A percentile compares a stretch with the other conserved stretches of the same genome.
These are phyloP conservation scores for Kwoniella dendrophila DNA, from an alignment of 768 basidiomycete genomes.

Conservation along the genomic window DNA sequence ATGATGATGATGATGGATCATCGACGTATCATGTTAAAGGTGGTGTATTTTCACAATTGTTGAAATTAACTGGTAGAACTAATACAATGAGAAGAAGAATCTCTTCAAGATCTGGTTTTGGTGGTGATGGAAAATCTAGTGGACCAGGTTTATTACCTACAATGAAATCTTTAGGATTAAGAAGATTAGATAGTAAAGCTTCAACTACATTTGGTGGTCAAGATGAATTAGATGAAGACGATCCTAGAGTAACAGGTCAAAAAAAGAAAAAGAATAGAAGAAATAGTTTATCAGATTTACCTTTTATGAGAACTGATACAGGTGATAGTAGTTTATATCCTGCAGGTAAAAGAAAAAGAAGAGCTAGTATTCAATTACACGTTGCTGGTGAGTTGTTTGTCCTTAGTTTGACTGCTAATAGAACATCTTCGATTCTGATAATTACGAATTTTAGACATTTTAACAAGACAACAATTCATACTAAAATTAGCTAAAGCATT, in stretches of 20 bases:
- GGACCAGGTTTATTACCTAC: constrained; percentile 33
- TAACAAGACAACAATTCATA: constrained; percentile 80
- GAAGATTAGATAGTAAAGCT: constrained; percentile 19
- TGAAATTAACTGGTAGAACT: constrained; percentile 37
- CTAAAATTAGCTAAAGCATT: constrained; percentile 80
- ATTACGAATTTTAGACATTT: constrained; percentile 56
- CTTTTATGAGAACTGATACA: constrained; percentile 24
- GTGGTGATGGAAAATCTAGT: neutral
- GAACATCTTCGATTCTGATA: too few species aligned
- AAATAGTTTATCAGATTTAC: constrained; percentile 26
- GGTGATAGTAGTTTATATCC: constrained; percentile 7
- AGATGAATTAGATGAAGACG: constrained; percentile 66
- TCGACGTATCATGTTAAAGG: constrained; percentile 34
- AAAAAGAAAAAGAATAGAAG: constrained; percentile 55
- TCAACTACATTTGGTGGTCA: constrained; percentile 20
- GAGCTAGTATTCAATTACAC: constrained; percentile 43
- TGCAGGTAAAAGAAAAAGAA: constrained; percentile 20
- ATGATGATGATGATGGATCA: constrained; percentile 24
- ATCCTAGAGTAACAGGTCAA: constrained; percentile 69
- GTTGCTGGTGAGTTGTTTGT: constrained; percentile 40
- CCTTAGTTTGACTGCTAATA: too few species aligned
- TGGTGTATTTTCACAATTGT: constrained; percentile 42
- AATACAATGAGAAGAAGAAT: constrained; percentile 28
- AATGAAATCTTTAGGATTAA: constrained; percentile 36
- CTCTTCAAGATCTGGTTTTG: constrained; percentile 16